phyloP scores from a whole-genome alignment of 768 basidiomycete genomes.

The Roridomyces roridus region DNA sequence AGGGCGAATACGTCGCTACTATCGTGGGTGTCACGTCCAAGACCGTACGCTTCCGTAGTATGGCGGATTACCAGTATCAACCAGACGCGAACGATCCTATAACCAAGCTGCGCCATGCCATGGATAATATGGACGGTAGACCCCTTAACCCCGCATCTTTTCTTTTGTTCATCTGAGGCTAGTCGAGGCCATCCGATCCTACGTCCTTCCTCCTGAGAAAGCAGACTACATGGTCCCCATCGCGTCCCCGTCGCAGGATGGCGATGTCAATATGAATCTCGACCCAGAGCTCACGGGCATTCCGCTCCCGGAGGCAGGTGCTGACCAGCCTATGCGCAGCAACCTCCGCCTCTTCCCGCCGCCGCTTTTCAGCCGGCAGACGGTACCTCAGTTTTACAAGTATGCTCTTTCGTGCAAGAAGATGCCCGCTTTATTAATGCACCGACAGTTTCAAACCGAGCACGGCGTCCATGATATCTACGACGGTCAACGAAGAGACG shows the following conservation, averaged over 20 bases:
- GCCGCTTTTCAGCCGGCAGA: constrained; percentile 86
- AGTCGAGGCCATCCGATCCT: constrained; percentile 82
- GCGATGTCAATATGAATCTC: constrained; percentile 47
- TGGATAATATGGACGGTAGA: constrained; percentile 86
- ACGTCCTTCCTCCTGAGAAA: constrained; percentile 69
- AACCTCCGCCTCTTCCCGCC: constrained; percentile 84
- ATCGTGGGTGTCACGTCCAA: constrained; percentile 79
- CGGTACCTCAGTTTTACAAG: constrained; percentile 84
- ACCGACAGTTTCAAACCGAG: constrained; percentile 75
- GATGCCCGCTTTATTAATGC: not conserved
- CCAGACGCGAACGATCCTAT: constrained; percentile 77
- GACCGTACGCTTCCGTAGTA: constrained; percentile 90
- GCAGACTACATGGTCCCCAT: constrained; percentile 61
- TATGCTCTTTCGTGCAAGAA: constrained; percentile 37
- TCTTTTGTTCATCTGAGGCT: not conserved
- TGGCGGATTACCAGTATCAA: constrained; percentile 93
- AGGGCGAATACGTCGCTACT: constrained; percentile 79
- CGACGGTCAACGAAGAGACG: constrained; percentile 71
- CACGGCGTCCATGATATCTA: constrained; percentile 72
- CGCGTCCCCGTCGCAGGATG: constrained; percentile 24
- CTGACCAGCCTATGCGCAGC: constrained; percentile 43
- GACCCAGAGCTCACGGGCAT: constrained; percentile 53
- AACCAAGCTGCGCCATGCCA: constrained; percentile 68
- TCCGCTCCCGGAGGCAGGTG: constrained; percentile 18
- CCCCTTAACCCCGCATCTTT: not conserved